Evolutionary conservation across 768 basidiomycete species (phyloP).

Genomic region (Plicaturopsis crispa): DNA sequence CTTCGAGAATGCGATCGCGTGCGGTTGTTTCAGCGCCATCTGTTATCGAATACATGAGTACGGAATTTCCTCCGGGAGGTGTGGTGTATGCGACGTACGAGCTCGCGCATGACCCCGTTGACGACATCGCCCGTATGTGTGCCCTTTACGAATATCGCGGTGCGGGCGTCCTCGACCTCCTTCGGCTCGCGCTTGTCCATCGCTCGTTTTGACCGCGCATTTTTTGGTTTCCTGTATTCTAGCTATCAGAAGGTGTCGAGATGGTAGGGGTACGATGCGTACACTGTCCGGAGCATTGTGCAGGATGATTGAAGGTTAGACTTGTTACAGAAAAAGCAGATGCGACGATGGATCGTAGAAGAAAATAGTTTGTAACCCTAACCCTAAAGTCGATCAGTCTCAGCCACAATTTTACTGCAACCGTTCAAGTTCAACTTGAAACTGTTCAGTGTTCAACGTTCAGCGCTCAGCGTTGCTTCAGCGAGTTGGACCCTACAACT

Average conservation of each 20-base stretch:
- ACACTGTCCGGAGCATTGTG: too few species aligned
- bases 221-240: slow-evolving; percentile 82
- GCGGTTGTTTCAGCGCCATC: slow-evolving; percentile 92
- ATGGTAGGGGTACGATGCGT: too few species aligned
- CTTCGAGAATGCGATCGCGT: slow-evolving; percentile 89
- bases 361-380: too few species aligned
- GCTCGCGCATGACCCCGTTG: slow-evolving; percentile 77
- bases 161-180: slow-evolving; percentile 82
- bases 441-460: too few species aligned
- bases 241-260: neutral
- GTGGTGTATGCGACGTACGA: slow-evolving; percentile 45
- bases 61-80: neutral
- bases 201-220: slow-evolving; percentile 90
- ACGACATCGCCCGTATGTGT: slow-evolving; percentile 80
- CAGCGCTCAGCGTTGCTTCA: too few species aligned
- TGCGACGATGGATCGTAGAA: too few species aligned
- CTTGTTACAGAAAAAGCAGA: too few species aligned
- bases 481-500: too few species aligned
- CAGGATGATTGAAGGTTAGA: too few species aligned
- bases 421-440: too few species aligned
- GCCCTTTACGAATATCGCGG: slow-evolving; percentile 85
- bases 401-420: too few species aligned
- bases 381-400: too few species aligned
- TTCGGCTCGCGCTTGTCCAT: slow-evolving; percentile 83
- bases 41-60: slow-evolving; percentile 20